These are phyloP conservation scores for Diplodia sapinea DNA, from an alignment of 2,329 filamentous ascomycete genomes.

Conservation along the genomic window DNA sequence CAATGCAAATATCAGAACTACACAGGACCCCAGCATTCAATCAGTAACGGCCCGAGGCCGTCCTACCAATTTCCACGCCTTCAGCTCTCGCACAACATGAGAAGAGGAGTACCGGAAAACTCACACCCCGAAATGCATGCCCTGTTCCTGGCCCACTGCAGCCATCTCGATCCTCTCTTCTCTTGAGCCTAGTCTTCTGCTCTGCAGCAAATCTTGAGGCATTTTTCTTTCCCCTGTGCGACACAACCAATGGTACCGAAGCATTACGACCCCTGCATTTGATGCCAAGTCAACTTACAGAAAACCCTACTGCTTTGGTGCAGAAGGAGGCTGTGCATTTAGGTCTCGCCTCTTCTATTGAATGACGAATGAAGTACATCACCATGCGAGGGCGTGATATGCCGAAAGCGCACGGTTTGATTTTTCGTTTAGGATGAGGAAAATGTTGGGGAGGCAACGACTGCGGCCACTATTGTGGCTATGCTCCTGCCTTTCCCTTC, in stretches of 20 bases:
- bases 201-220: constrained; percentile 14
- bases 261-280: neutral
- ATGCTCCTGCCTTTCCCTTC: neutral
- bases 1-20: neutral
- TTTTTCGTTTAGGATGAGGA: neutral
- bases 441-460: neutral
- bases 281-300: neutral
- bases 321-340: constrained; percentile 19
- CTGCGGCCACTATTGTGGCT: constrained; percentile 14
- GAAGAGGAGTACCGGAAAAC: neutral
- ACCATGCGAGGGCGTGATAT: constrained; percentile 14
- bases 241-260: neutral
- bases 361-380: neutral
- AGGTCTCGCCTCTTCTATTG: neutral
- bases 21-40: constrained; percentile 1
- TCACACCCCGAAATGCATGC: neutral
- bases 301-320: constrained; percentile 8
- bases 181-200: neutral
- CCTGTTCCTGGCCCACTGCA: neutral
- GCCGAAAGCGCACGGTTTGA: neutral
- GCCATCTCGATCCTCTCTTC: neutral
- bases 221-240: constrained; percentile 19
- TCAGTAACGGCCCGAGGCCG: neutral
- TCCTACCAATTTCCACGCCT: neutral
- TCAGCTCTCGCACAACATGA: constrained; percentile 1